These are phyloP conservation scores for Wallacemonas sp. DNA, from an alignment of 208 protist genomes.

Conservation along the genomic window DNA sequence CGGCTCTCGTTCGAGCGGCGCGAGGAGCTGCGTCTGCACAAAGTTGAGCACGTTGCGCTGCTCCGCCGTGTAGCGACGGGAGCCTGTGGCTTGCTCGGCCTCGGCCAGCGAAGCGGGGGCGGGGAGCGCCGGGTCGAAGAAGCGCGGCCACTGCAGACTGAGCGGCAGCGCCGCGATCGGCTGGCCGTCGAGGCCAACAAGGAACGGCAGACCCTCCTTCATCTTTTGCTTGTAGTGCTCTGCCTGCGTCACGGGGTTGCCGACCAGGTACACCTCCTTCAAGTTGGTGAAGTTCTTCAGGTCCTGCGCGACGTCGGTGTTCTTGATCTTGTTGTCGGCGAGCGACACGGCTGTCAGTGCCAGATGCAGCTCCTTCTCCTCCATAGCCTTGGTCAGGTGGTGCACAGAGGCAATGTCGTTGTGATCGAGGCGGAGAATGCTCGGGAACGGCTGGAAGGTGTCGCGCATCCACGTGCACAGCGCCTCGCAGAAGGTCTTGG, in stretches of 20 bases:
- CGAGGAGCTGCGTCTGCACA: conserved; percentile 58
- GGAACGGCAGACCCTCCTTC: conserved; percentile 66
- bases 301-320: conserved; percentile 40
- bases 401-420: conserved; percentile 68
- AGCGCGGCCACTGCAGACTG: conserved; percentile 73
- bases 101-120: conserved; percentile 14
- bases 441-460: conserved; percentile 64
- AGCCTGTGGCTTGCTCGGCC: not conserved
- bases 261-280: conserved; percentile 59
- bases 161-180: conserved; percentile 57
- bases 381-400: conserved; percentile 59
- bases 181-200: conserved; percentile 65
- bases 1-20: conserved; percentile 48
- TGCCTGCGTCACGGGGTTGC: conserved; percentile 62
- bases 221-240: conserved; percentile 56
- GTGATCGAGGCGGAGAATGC: conserved; percentile 55
- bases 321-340: conserved; percentile 59
- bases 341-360: conserved; percentile 66
- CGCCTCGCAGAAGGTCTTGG: conserved; percentile 72
- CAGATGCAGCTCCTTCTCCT: conserved; percentile 63
- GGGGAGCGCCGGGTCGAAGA: conserved; percentile 29
- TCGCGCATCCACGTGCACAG: conserved; percentile 72
- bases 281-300: conserved; percentile 68
- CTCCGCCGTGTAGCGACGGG: conserved; percentile 29
- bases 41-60: conserved; percentile 72